phyloP scores from a whole-genome alignment of 305 asterid genomes.

The Fraxinus ornus region DNA sequence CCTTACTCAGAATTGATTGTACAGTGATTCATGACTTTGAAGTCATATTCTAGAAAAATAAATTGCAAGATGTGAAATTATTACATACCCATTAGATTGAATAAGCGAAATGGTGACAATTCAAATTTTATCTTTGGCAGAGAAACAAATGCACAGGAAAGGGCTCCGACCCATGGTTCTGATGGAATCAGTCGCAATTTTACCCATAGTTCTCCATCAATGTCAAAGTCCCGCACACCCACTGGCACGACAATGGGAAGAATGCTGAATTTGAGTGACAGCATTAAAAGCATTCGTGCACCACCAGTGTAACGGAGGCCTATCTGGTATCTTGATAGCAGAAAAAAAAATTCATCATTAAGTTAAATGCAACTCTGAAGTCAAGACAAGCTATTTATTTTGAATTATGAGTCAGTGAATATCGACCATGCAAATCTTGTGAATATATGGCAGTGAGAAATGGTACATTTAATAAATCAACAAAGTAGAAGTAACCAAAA shows the following conservation, averaged over 20 bases:
- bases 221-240: constrained; percentile 81
- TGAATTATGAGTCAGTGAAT: constrained; percentile 1
- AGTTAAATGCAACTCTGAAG: constrained; percentile 12
- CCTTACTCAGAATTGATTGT: constrained; percentile 3
- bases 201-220: constrained; percentile 95
- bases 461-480: background rate
- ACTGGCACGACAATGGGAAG: constrained; percentile 84
- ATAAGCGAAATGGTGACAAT: constrained; percentile 83
- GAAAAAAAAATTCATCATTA: constrained; percentile 8
- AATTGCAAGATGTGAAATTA: constrained; percentile 13
- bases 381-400: constrained; percentile 4
- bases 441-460: background rate
- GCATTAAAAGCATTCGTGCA: constrained; percentile 85
- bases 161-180: constrained; percentile 97
- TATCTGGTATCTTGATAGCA: constrained; percentile 72
- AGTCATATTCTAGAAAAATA: constrained; percentile 13
- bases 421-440: background rate
- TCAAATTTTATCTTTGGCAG: constrained; percentile 92
- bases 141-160: constrained; percentile 94
- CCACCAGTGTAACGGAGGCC: constrained; percentile 95
- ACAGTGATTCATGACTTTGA: constrained; percentile 6
- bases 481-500: background rate
- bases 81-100: constrained; percentile 85
- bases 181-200: constrained; percentile 78
- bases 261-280: constrained; percentile 73